Conservation (phyloP, 139 green algal species). For the Mesostigma viride region DNA sequence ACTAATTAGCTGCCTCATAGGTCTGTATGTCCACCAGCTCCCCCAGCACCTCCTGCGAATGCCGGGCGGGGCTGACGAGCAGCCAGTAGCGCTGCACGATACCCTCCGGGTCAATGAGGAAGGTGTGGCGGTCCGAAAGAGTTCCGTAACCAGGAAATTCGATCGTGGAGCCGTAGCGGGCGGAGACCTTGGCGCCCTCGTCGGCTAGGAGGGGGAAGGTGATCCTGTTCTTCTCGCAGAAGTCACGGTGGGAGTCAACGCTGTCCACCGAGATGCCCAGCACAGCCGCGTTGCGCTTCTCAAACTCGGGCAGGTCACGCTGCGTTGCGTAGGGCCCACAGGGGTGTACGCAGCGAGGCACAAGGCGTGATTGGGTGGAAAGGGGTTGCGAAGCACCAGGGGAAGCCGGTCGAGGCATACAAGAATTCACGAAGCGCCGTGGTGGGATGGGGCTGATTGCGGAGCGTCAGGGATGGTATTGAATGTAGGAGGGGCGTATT, state of each 20-base stretch:
- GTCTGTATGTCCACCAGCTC: too few species aligned
- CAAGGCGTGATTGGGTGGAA: too few species aligned
- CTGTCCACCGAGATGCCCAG: slow-evolving; percentile 26
- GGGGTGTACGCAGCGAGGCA: too few species aligned
- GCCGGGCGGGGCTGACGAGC: background rate
- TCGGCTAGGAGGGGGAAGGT: slow-evolving; percentile 22
- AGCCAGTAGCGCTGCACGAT: slow-evolving; percentile 15
- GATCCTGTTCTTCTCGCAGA: slow-evolving; percentile 18
- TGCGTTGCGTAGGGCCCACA: too few species aligned
- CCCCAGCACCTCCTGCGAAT: background rate
- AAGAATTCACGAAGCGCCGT: too few species aligned
- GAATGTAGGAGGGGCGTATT: too few species aligned
- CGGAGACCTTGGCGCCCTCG: background rate
- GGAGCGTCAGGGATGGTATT: too few species aligned
- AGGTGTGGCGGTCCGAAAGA: slow-evolving; percentile 29
- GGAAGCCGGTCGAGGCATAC: too few species aligned
- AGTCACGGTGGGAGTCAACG: slow-evolving; percentile 20
- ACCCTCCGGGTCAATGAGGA: slow-evolving; percentile 14
- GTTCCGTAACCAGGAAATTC: slow-evolving; percentile 11
- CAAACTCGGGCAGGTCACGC: slow-evolving; percentile 9
- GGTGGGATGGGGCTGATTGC: too few species aligned
- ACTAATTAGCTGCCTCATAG: too few species aligned
- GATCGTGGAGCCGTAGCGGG: slow-evolving; percentile 20
- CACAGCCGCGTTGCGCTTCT: slow-evolving; percentile 5
- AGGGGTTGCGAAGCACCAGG: too few species aligned